Conservation (phyloP, 2,329 filamentous ascomycete genomes). For the Kalaharituber pfeilii region DNA sequence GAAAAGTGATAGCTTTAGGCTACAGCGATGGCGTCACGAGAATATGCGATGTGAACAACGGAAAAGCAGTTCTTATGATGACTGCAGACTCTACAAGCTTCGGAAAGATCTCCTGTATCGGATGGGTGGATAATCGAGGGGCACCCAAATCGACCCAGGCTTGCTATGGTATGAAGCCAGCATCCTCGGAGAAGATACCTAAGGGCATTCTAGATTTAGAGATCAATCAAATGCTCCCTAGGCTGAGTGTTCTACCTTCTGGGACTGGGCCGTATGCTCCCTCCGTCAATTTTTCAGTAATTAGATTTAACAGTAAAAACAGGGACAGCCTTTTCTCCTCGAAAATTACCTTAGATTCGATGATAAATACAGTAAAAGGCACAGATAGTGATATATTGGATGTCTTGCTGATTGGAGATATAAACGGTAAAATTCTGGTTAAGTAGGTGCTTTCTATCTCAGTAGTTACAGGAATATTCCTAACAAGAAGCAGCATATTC, state of each 20-base stretch:
- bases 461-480: not conserved
- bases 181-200: conserved; percentile 15
- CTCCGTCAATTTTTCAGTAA: not conserved
- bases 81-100: conserved; percentile 19
- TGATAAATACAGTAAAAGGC: conserved; percentile 22
- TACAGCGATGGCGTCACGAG: conserved; percentile 22
- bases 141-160: not conserved
- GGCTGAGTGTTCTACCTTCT: conserved; percentile 20
- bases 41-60: conserved; percentile 23
- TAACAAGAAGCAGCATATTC: conserved; percentile 16
- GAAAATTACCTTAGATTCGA: conserved; percentile 21
- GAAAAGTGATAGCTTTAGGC: conserved; percentile 21
- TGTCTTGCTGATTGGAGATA: conserved; percentile 22
- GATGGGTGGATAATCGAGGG: conserved; percentile 22
- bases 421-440: conserved; percentile 20
- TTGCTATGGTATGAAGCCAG: conserved; percentile 1
- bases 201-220: conserved; percentile 19
- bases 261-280: conserved; percentile 17
- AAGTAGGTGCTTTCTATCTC: conserved; percentile 11
- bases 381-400: conserved; percentile 22
- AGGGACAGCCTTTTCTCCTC: conserved; percentile 23
- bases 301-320: not conserved
- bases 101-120: conserved; percentile 20
- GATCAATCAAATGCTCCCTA: conserved; percentile 21
- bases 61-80: conserved; percentile 20